Conservation (phyloP, 179 eudicot species). For the Vitellaria paradoxa region DNA sequence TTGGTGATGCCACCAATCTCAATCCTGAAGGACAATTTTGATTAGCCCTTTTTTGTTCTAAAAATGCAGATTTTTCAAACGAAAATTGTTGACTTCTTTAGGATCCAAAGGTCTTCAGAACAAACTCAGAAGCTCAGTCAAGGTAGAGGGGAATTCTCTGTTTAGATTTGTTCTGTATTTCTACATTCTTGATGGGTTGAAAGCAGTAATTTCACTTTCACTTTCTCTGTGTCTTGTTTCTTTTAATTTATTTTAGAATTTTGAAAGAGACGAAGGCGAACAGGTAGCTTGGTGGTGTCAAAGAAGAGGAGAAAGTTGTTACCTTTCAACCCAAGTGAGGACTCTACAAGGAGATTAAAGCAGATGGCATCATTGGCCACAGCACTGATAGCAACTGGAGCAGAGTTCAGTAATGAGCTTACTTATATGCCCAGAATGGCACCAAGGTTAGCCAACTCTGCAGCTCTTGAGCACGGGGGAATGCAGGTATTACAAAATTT, state of each 20-base stretch:
- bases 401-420: slow-evolving; percentile 81
- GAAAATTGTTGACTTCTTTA: slow-evolving; percentile 90
- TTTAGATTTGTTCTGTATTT: background rate
- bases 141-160: slow-evolving; percentile 37
- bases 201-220: background rate
- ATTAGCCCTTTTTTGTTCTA: background rate
- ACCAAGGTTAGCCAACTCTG: slow-evolving; percentile 67
- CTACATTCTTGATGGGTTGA: background rate
- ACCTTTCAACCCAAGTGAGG: slow-evolving; percentile 76
- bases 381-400: slow-evolving; percentile 68
- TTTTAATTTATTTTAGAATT: slow-evolving; percentile 28
- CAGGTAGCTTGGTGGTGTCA: slow-evolving; percentile 37
- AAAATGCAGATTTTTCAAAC: slow-evolving; percentile 81
- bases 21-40: background rate
- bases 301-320: slow-evolving; percentile 83
- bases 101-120: slow-evolving; percentile 61
- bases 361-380: slow-evolving; percentile 97
- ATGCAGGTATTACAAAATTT: slow-evolving; percentile 66
- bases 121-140: slow-evolving; percentile 29
- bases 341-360: slow-evolving; percentile 57
- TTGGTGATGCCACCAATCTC: background rate
- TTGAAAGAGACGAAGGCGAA: slow-evolving; percentile 57
- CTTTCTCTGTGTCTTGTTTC: background rate
- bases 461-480: slow-evolving; percentile 70
- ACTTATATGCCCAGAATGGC: slow-evolving; percentile 86